Percentiles rank a stretch among this genome's conserved stretches.
phyloP scores from a whole-genome alignment of 805 yeast genomes.

The Zygoascus tannicola region DNA sequence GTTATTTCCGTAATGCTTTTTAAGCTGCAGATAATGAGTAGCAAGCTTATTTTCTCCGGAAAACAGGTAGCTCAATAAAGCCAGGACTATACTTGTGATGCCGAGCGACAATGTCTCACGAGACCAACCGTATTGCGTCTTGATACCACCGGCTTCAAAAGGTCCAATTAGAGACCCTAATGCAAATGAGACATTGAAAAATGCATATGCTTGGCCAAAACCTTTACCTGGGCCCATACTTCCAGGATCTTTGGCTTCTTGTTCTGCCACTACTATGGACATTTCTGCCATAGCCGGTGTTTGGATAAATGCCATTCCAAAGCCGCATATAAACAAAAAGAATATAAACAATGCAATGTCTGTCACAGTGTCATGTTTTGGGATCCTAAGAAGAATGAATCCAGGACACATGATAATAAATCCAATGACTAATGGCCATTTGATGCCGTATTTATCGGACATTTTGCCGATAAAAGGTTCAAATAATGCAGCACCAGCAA shows the following conservation, averaged over 20 bases:
- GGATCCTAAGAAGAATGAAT: conserved; percentile 22
- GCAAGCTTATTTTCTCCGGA: conserved; percentile 20
- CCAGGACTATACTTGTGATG: conserved; percentile 12
- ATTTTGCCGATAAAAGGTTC: conserved; percentile 24
- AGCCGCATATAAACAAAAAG: conserved; percentile 22
- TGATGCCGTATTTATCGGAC: conserved; percentile 23
- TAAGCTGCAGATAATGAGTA: background rate
- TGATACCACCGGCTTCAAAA: conserved; percentile 23
- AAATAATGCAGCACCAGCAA: conserved; percentile 24
- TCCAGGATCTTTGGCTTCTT: conserved; percentile 23
- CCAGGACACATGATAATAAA: conserved; percentile 13
- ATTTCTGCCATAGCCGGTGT: conserved; percentile 25
- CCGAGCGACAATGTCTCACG: conserved; percentile 17
- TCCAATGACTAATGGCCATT: conserved; percentile 21
- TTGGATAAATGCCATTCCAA: conserved; percentile 16
- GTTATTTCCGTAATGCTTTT: too few species aligned
- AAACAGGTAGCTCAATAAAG: conserved; percentile 21
- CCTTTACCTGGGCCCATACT: conserved; percentile 25
- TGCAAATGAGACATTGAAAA: conserved; percentile 27
- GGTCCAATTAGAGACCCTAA: conserved; percentile 29
- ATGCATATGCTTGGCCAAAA: conserved; percentile 27
- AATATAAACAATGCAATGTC: conserved; percentile 24
- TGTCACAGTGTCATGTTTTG: conserved; percentile 16
- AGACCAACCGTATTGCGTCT: conserved; percentile 20
- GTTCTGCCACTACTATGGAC: conserved; percentile 16